A percentile compares a stretch with the other conserved stretches of the same genome.
Evolutionary conservation across 2,329 filamentous ascomycete species (phyloP).

Genomic region (Phaeophleospora eucalypticola): DNA sequence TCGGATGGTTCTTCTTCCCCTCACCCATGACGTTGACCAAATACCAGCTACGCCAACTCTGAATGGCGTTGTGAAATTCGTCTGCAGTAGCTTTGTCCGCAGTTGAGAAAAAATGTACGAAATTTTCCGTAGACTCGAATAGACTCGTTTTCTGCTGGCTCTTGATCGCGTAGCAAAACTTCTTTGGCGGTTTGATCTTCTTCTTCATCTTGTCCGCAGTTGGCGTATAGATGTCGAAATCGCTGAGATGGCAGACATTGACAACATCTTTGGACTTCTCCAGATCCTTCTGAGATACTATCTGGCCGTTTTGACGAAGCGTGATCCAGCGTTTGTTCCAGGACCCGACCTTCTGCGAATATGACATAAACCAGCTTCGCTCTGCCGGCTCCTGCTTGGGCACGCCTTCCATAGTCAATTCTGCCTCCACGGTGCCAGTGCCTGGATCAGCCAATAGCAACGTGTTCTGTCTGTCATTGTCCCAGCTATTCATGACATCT

Average conservation of each 20-base stretch:
- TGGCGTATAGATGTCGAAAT: conserved; percentile 86
- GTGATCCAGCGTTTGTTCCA: conserved; percentile 85
- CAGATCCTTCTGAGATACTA: conserved; percentile 66
- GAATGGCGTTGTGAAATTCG: conserved; percentile 67
- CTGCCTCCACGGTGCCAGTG: conserved; percentile 48
- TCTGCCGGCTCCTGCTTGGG: conserved; percentile 61
- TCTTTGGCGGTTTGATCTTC: conserved; percentile 77
- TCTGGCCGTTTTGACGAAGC: conserved; percentile 68
- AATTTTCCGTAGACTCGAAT: conserved; percentile 78
- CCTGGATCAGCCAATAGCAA: conserved; percentile 62
- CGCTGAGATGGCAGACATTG: conserved; percentile 77
- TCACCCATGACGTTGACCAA: conserved; percentile 67
- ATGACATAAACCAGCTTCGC: conserved; percentile 67
- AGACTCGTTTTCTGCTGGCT: conserved; percentile 84
- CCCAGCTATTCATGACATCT: conserved; percentile 91
- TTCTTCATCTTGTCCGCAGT: conserved; percentile 64
- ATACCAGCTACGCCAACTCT: conserved; percentile 89
- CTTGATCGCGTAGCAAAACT: conserved; percentile 81
- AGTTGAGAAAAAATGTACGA: conserved; percentile 86
- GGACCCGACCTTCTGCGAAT: conserved; percentile 76
- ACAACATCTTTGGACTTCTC: conserved; percentile 61
- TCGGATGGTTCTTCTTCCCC: conserved; percentile 38
- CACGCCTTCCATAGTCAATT: conserved; percentile 64
- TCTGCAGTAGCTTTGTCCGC: conserved; percentile 65
- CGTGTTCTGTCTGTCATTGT: conserved; percentile 71